phyloP scores from a whole-genome alignment of 495 filamentous ascomycete species.

The Aspergillus incahuasiensis region DNA sequence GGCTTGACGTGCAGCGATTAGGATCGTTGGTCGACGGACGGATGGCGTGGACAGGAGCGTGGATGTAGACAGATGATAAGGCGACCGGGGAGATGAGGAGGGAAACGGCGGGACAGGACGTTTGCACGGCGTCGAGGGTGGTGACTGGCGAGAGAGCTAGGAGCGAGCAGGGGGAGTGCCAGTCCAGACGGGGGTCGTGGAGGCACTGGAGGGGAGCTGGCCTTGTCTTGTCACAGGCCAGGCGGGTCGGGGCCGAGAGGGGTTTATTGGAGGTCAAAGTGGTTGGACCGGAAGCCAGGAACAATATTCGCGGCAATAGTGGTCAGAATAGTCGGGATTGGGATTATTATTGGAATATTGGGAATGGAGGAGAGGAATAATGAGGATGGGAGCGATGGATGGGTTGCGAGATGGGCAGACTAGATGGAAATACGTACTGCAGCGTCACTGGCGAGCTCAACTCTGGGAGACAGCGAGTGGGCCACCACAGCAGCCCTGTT shows the following conservation, averaged over 20 bases:
- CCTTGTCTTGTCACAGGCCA: slow-evolving; percentile 16
- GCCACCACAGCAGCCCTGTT: neutral
- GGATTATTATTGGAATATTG: neutral
- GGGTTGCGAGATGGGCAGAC: slow-evolving; percentile 6
- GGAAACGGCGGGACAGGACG: neutral
- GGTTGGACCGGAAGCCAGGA: slow-evolving; percentile 7
- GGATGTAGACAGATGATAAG: slow-evolving; percentile 7
- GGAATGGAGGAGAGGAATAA: slow-evolving; percentile 2
- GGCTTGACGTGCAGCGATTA: slow-evolving; percentile 1
- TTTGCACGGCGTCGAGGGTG: slow-evolving; percentile 1
- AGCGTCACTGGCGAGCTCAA: slow-evolving; percentile 1
- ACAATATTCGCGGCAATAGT: slow-evolving; percentile 10
- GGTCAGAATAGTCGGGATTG: slow-evolving; percentile 7
- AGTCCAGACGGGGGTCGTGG: neutral
- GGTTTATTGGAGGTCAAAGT: slow-evolving; percentile 18
- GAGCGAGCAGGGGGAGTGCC: slow-evolving; percentile 1
- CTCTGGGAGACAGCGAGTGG: slow-evolving; percentile 9
- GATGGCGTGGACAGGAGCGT: slow-evolving; percentile 10
- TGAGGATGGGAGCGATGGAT: slow-evolving; percentile 13
- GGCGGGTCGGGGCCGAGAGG: slow-evolving; percentile 23
- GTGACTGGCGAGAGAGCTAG: neutral
- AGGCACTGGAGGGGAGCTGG: slow-evolving; percentile 14
- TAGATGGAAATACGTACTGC: slow-evolving; percentile 4
- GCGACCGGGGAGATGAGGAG: slow-evolving; percentile 5
- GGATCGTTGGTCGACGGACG: slow-evolving; percentile 7